These are phyloP conservation scores for Amniculicola lignicola DNA, from an alignment of 495 filamentous ascomycete genomes.

Conservation along the genomic window DNA sequence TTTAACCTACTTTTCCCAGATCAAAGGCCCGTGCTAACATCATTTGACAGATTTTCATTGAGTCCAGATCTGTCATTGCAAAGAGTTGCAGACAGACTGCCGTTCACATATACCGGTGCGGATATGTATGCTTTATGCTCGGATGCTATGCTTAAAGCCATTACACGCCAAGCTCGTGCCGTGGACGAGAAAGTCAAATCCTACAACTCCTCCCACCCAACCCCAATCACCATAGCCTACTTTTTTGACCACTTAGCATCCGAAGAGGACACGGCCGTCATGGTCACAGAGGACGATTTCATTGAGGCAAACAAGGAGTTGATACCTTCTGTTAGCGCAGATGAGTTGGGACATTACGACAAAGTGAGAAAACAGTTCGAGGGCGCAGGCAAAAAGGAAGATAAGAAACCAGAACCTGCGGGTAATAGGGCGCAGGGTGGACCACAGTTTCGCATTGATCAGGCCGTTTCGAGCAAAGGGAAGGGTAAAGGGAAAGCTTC, in stretches of 20 bases:
- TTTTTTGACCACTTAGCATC: constrained; percentile 92
- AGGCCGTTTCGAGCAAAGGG: background rate
- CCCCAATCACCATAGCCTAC: constrained; percentile 74
- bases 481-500: constrained; percentile 42
- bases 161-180: constrained; percentile 79
- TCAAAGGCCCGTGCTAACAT: constrained; percentile 4
- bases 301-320: constrained; percentile 73
- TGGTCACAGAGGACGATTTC: constrained; percentile 88
- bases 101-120: constrained; percentile 95
- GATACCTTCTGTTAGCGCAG: constrained; percentile 87
- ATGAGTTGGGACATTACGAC: constrained; percentile 90
- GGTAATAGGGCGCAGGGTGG: no score
- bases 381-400: constrained; percentile 42
- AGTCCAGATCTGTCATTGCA: constrained; percentile 69
- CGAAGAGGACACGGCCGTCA: constrained; percentile 75
- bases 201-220: constrained; percentile 46
- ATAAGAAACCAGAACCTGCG: constrained; percentile 9
- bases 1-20: constrained; percentile 23
- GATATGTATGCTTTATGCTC: constrained; percentile 96
- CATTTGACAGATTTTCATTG: constrained; percentile 73
- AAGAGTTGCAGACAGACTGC: constrained; percentile 70
- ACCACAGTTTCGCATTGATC: no score
- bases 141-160: constrained; percentile 97
- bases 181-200: constrained; percentile 80
- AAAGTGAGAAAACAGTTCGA: constrained; percentile 80